A percentile compares a stretch with the other conserved stretches of the same genome.
Evolutionary conservation across 2,329 filamentous ascomycete genomes (phyloP).

Genomic region (Clonostachys rhizophaga): DNA sequence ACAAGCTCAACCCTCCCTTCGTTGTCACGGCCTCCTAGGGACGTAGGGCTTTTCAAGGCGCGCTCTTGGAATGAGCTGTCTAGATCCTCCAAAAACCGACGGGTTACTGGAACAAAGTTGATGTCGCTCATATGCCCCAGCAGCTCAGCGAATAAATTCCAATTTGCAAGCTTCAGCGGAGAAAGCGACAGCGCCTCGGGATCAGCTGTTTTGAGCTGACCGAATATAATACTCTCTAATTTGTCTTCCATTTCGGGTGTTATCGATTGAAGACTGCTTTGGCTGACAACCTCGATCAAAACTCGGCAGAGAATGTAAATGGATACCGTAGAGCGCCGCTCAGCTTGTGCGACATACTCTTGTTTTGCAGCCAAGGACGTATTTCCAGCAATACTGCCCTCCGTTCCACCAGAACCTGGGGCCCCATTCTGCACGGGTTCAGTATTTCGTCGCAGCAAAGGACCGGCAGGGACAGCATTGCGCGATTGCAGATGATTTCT

Average conservation of each 20-base stretch:
- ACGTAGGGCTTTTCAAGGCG: constrained; percentile 60
- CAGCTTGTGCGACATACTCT: constrained; percentile 72
- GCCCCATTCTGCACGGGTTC: constrained; percentile 55
- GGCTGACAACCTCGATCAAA: constrained; percentile 86
- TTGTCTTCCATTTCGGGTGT: constrained; percentile 91
- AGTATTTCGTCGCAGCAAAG: constrained; percentile 67
- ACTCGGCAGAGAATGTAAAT: constrained; percentile 95
- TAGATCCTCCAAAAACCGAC: constrained; percentile 77
- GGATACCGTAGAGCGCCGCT: constrained; percentile 87
- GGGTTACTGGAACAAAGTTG: constrained; percentile 80
- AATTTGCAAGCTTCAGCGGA: constrained; percentile 85
- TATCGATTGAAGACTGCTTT: constrained; percentile 78
- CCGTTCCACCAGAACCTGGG: constrained; percentile 11
- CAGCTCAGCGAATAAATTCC: constrained; percentile 88
- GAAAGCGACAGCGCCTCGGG: constrained; percentile 75
- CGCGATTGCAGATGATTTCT: constrained; percentile 51
- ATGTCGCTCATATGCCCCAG: constrained; percentile 95
- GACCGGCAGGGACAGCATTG: constrained; percentile 33
- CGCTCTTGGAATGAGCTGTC: constrained; percentile 74
- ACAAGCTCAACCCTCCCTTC: constrained; percentile 85
- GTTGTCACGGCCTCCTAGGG: constrained; percentile 53
- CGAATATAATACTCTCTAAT: constrained; percentile 91
- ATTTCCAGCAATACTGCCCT: constrained; percentile 23
- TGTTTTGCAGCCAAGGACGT: constrained; percentile 48
- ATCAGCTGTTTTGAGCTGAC: constrained; percentile 86